Evolutionary conservation across 768 basidiomycete genomes (phyloP), one percentile per base, ranked within the genome.

Genomic region (Naematelia encephala): DNA sequence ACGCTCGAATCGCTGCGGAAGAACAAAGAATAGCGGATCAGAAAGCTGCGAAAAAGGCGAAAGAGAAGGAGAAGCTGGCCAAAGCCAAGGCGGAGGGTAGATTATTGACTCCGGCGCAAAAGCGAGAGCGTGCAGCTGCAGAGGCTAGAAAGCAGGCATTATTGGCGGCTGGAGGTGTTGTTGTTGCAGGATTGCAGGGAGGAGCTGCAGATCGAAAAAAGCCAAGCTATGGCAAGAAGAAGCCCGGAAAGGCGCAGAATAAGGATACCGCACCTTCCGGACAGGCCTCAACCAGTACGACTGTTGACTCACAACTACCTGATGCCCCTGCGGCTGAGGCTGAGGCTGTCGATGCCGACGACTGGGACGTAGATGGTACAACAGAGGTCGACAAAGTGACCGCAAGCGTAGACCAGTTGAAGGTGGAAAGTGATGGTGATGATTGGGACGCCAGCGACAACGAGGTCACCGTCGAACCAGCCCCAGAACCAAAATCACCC

Each of bases 31-130:
- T 80, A 64, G 90, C 91, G 73, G 89, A 90, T 77, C 90, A 59
- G 14, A 61, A 64, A 88, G 79, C 90, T 86, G 77, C 85, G 26
- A 61, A 73, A 64, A 63, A 72, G 60, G 60, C 60, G 26, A 79
- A 78, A 62, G 78, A 80, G 80, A 93, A 92, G 76, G 91, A 94
- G 69, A 91, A 76, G 72, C 70, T 71, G 21, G 63, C 68, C 68
- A 75, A 88, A 52, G 87, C 89, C 13, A 91, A 89, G 82, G 94
- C 92, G 76, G 93, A 98, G 79, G 96, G 96, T 22, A 85, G 88
- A 47, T 80, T 94, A 23, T 82, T 98, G 51, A 98, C 94, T n/a
- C 92, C 94, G 78, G 96, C 93, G 78, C 93, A 98, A 77, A 94
- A 91, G 78, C 88, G 90, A 71, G 93, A 97, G 75, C 86, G 83